These are phyloP conservation scores for Polyporus arcularius DNA, from an alignment of 768 basidiomycete species.

Conservation along the genomic window DNA sequence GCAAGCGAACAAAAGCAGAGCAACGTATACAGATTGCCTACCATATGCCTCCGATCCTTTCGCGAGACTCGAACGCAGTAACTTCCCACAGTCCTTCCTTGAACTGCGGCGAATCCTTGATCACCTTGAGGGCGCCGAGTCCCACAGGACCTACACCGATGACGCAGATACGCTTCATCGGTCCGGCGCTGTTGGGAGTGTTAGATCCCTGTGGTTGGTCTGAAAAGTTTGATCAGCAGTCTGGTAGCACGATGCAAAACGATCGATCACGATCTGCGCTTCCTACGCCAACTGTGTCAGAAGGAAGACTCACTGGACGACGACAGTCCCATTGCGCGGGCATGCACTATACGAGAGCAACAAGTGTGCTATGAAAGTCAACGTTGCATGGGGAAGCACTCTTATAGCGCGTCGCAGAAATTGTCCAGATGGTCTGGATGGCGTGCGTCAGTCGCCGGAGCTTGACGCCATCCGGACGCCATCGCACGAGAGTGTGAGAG, in stretches of 20 bases:
- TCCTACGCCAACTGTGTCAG: neutral
- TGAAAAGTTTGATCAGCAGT: neutral
- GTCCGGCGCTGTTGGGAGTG: neutral
- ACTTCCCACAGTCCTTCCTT: slow-evolving; percentile 60
- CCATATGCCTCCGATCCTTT: slow-evolving; percentile 81
- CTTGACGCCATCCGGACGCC: slow-evolving; percentile 14
- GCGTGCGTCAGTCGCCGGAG: neutral
- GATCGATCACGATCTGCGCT: neutral
- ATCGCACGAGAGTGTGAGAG: slow-evolving; percentile 8
- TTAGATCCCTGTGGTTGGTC: neutral
- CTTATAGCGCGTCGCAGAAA: too few relatives aligned
- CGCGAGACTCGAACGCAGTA: slow-evolving; percentile 62
- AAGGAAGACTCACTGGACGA: slow-evolving; percentile 8
- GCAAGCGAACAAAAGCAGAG: neutral
- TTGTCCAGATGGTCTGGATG: too few relatives aligned
- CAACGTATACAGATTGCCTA: slow-evolving; percentile 32
- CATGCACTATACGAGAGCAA: neutral
- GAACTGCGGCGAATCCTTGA: slow-evolving; percentile 60
- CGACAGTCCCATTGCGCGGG: slow-evolving; percentile 1
- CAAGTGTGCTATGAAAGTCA: neutral
- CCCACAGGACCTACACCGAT: slow-evolving; percentile 81
- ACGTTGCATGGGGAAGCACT: too few relatives aligned
- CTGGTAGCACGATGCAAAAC: neutral
- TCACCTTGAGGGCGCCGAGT: slow-evolving; percentile 64
- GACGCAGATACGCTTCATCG: slow-evolving; percentile 50